Evolutionary conservation across 495 filamentous ascomycete genomes (phyloP).

Genomic region (Cercophora newfieldiana): DNA sequence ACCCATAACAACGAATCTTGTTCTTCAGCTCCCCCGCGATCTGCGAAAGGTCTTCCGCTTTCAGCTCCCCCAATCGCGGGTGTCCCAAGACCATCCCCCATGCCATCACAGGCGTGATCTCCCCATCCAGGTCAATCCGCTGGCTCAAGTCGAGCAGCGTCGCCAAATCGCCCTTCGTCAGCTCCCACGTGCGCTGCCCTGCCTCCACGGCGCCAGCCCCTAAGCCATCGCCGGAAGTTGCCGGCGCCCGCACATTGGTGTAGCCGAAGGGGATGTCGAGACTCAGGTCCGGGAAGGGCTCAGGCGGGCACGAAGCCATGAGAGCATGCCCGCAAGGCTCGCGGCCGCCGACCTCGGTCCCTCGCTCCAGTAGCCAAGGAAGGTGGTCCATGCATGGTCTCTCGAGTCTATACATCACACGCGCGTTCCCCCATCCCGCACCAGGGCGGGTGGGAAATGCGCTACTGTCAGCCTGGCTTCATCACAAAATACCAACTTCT

Average conservation of each 20-base stretch:
- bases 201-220: conserved; percentile 45
- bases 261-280: conserved; percentile 54
- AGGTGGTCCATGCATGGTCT: conserved; percentile 93
- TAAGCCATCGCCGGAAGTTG: conserved; percentile 27
- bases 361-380: conserved; percentile 67
- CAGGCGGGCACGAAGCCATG: conserved; percentile 85
- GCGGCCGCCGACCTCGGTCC: conserved; percentile 49
- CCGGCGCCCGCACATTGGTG: conserved; percentile 24
- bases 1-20: conserved; percentile 94
- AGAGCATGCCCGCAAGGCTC: conserved; percentile 75
- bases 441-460: background rate
- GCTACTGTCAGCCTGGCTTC: conserved; percentile 24
- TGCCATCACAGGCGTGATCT: conserved; percentile 97
- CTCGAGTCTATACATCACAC: conserved; percentile 72
- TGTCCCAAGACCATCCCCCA: conserved; percentile 79
- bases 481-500: background rate
- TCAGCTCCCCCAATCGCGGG: conserved; percentile 64
- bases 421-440: conserved; percentile 1
- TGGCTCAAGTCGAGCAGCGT: conserved; percentile 83
- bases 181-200: conserved; percentile 62
- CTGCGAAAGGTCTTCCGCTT: conserved; percentile 66
- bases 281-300: conserved; percentile 48
- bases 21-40: conserved; percentile 70
- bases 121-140: conserved; percentile 80
- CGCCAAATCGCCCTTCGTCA: conserved; percentile 70